Conservation (phyloP, 768 basidiomycete species). For the Leccinellum albellum region DNA sequence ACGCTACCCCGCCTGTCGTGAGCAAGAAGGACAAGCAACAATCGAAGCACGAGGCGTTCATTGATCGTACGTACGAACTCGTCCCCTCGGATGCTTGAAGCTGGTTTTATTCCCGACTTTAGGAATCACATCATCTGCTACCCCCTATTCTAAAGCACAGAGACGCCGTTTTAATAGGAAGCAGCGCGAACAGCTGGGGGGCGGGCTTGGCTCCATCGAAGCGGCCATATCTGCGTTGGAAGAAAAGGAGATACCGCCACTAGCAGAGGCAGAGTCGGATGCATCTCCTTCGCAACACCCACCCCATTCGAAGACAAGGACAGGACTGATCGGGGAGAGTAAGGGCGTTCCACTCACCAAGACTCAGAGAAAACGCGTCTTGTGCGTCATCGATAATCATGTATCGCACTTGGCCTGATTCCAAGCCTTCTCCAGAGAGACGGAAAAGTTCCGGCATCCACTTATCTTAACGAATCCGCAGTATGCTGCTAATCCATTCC, state of each 20-base stretch:
- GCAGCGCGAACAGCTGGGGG: constrained; percentile 55
- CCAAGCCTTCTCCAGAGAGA: constrained; percentile 40
- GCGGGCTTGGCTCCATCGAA: constrained; percentile 49
- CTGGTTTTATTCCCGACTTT: not conserved
- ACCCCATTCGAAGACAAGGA: constrained; percentile 26
- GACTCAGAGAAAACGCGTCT: constrained; percentile 59
- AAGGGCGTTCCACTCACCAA: constrained; percentile 54
- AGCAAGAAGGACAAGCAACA: constrained; percentile 69
- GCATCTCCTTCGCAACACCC: constrained; percentile 15
- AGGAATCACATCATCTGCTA: constrained; percentile 48
- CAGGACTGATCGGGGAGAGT: constrained; percentile 66
- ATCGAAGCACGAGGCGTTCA: constrained; percentile 62
- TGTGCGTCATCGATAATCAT: constrained; percentile 46
- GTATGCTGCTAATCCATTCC: constrained; percentile 67
- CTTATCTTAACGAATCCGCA: constrained; percentile 63
- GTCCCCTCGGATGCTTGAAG: not conserved
- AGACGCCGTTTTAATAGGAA: constrained; percentile 66
- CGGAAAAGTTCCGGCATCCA: constrained; percentile 67
- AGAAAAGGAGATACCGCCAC: constrained; percentile 26
- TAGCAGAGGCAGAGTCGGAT: constrained; percentile 13
- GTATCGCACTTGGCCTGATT: not conserved
- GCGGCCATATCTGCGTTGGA: constrained; percentile 54
- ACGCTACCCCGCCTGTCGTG: constrained; percentile 23
- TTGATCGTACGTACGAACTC: constrained; percentile 48
- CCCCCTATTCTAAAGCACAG: constrained; percentile 71